Conservation (phyloP, 768 basidiomycete genomes). For the Collybia mongolica region DNA sequence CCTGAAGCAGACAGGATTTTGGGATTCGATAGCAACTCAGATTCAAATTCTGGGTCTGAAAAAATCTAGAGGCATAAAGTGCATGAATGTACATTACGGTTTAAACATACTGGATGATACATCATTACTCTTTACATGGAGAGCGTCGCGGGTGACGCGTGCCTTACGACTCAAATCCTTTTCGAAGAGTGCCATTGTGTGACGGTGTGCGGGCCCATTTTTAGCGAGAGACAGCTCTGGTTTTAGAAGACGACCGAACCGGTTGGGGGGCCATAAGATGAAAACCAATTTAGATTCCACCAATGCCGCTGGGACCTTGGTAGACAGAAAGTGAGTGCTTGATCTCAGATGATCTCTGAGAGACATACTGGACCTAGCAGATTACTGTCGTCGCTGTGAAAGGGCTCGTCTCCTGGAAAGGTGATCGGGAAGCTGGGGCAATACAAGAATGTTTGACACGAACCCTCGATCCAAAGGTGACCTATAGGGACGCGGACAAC, state of each 20-base stretch:
- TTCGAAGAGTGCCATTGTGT: slow-evolving; percentile 35
- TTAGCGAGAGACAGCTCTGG: slow-evolving; percentile 3
- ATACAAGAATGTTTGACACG: slow-evolving; percentile 8
- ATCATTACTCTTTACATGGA: background rate
- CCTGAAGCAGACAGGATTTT: slow-evolving; percentile 43
- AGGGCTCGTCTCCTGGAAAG: slow-evolving; percentile 59
- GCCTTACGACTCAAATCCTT: slow-evolving; percentile 35
- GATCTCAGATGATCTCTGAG: background rate
- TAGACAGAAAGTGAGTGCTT: background rate
- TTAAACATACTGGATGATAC: background rate
- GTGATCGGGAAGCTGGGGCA: background rate
- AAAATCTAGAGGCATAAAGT: background rate
- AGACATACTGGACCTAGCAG: slow-evolving; percentile 62
- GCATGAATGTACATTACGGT: too few relatives aligned
- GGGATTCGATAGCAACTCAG: slow-evolving; percentile 19
- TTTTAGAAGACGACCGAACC: slow-evolving; percentile 35
- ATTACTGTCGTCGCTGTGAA: slow-evolving; percentile 71
- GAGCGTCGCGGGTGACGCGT: slow-evolving; percentile 28
- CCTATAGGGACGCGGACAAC: slow-evolving; percentile 57
- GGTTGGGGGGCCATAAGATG: slow-evolving; percentile 51
- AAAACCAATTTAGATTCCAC: slow-evolving; percentile 49
- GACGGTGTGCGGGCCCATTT: slow-evolving; percentile 21
- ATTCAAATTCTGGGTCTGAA: background rate
- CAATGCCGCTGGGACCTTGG: slow-evolving; percentile 44
- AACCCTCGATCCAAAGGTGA: slow-evolving; percentile 78